A percentile compares a stretch with the other conserved stretches of the same genome.
Evolutionary conservation across 768 basidiomycete genomes (phyloP).

Genomic region (Rhizopogon vesiculosus): DNA sequence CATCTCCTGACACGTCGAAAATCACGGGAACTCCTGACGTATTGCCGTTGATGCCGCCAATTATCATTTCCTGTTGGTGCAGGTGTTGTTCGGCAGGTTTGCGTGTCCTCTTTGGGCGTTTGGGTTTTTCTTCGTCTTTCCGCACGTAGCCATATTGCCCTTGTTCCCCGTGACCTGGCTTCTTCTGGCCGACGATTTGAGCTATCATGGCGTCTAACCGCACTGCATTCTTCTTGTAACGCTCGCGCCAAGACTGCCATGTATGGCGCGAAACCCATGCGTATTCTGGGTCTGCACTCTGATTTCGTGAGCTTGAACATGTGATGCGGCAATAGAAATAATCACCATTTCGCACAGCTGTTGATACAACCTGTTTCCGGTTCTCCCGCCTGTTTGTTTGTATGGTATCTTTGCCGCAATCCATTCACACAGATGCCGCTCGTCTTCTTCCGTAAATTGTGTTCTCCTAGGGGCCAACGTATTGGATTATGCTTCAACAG

Average conservation of each 20-base stretch:
- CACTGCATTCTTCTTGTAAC: slow-evolving; percentile 78
- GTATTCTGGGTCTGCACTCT: slow-evolving; percentile 69
- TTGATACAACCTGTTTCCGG: slow-evolving; percentile 79
- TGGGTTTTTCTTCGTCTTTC: slow-evolving; percentile 65
- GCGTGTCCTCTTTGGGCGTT: slow-evolving; percentile 48
- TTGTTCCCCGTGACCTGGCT: slow-evolving; percentile 66
- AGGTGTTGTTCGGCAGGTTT: slow-evolving; percentile 25
- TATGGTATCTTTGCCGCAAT: slow-evolving; percentile 82
- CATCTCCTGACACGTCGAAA: slow-evolving; percentile 9
- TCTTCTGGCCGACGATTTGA: slow-evolving; percentile 64
- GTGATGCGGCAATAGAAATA: not conserved
- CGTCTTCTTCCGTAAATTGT: slow-evolving; percentile 74
- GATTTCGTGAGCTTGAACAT: not conserved
- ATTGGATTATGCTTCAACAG: not conserved
- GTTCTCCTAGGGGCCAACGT: slow-evolving; percentile 48
- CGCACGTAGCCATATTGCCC: slow-evolving; percentile 83
- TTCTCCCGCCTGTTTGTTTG: slow-evolving; percentile 77
- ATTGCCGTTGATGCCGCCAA: slow-evolving; percentile 8
- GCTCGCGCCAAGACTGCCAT: slow-evolving; percentile 88
- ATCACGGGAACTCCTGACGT: slow-evolving; percentile 17
- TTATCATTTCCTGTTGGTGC: slow-evolving; percentile 14
- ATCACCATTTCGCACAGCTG: slow-evolving; percentile 71
- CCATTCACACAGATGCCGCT: slow-evolving; percentile 69
- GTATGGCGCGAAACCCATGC: slow-evolving; percentile 80
- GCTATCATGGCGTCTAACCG: slow-evolving; percentile 64